Percentiles rank a stretch among this genome's conserved stretches.
Conservation (phyloP, 345 rosid species). For the Salix caprea region DNA sequence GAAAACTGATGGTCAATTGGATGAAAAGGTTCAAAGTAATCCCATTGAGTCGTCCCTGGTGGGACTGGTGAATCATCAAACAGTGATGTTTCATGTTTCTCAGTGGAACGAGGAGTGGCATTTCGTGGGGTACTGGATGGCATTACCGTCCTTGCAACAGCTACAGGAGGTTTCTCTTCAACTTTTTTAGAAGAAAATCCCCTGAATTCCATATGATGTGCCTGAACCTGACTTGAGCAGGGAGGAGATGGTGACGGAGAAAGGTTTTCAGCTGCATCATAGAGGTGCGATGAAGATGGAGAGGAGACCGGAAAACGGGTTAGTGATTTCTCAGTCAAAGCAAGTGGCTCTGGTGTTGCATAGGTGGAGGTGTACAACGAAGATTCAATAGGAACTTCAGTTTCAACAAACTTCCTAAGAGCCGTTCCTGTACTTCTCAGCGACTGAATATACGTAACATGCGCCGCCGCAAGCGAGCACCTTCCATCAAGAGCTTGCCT, state of each 20-base stretch:
- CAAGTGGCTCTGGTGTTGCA: slow-evolving; percentile 73
- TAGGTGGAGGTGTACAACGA: slow-evolving; percentile 71
- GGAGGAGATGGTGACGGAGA: slow-evolving; percentile 70
- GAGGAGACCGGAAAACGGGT: slow-evolving; percentile 62
- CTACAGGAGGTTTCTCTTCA: slow-evolving; percentile 67
- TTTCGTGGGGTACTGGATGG: slow-evolving; percentile 50
- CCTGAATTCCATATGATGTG: slow-evolving; percentile 61
- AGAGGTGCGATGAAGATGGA: slow-evolving; percentile 52
- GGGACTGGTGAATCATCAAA: slow-evolving; percentile 49
- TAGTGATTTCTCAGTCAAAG: slow-evolving; percentile 51
- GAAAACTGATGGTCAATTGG: slow-evolving; percentile 61
- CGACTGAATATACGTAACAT: slow-evolving; percentile 63
- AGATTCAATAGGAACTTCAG: slow-evolving; percentile 65
- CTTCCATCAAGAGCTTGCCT: slow-evolving; percentile 93
- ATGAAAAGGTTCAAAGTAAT: slow-evolving; percentile 68
- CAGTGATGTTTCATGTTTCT: slow-evolving; percentile 43
- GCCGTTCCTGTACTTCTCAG: slow-evolving; percentile 69
- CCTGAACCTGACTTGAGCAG: slow-evolving; percentile 44
- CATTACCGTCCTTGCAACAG: slow-evolving; percentile 41
- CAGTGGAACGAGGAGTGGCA: slow-evolving; percentile 35
- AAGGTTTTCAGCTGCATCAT: slow-evolving; percentile 37
- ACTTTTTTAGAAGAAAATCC: slow-evolving; percentile 56
- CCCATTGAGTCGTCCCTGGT: slow-evolving; percentile 71
- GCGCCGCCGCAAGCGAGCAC: slow-evolving; percentile 78
- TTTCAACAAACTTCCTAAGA: slow-evolving; percentile 71